Base-by-base conservation (phyloP, 1,284 basidiomycete species). In the Boletus smithii region DNA sequence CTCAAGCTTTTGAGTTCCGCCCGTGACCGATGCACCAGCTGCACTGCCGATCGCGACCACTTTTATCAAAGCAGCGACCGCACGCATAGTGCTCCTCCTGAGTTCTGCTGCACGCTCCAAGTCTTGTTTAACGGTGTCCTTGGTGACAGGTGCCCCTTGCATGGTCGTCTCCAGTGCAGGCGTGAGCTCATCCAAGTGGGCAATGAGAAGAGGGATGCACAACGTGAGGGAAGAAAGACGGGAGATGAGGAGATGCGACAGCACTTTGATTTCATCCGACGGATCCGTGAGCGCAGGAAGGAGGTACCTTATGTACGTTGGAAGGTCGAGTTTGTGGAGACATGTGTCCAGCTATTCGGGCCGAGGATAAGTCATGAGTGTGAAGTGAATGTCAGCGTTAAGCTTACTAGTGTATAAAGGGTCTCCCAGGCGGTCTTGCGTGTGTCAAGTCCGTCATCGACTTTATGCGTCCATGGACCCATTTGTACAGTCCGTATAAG, bases 401-500 rank as follows among this genome's bases (percentile, higher is more conserved):
- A 10, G 11, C 85, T 58, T 56, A 91, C 90, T 53, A 98, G 71
- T 14, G 95, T 97, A 66, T 95, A 95, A 77, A 99, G 91, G 5
- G 95, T 95, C 70, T 99, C 95, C 69, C 91, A 98, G 2, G 95
- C 95, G 0, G 91, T 95, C 76, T 95, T 94, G 46, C 91, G 84
- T n/a, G 91, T 81, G 55, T 97, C 93, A 9, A 97, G 74, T 42
- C 94, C 93, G 57, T 95, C 92, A 60, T 97, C 93, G 29, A 93
- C 89, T 63, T 88, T 91, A 68, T 95, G 92, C 44, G 89, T 94
- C 87, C 94, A 99, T 1, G 97, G 97, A 13, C 97, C 97, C 97
- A 99, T 98, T 62, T 91, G 86, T 8, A 99, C 94, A 6, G 88
- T 91, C 26, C 91, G 83, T 59, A 97, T 87, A 46, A 97, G 81